Evolutionary conservation across 2,329 filamentous ascomycete species (phyloP).

Genomic region (Lasiodiplodia sp.): DNA sequence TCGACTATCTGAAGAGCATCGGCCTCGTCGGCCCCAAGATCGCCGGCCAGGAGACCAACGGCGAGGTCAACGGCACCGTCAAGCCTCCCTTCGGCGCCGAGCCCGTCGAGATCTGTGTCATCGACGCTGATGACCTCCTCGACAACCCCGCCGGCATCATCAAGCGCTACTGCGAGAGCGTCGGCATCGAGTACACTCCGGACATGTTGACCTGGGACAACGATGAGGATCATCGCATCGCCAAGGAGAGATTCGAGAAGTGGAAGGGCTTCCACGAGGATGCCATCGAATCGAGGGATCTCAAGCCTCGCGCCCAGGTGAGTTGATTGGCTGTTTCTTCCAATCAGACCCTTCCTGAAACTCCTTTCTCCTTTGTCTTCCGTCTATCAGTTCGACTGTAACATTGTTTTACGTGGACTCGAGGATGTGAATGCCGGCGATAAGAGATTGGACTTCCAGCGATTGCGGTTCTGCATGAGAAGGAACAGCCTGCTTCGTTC

Average conservation of each 20-base stretch:
- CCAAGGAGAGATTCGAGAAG: conserved; percentile 84
- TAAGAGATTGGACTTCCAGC: neutral
- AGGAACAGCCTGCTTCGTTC: conserved; percentile 20
- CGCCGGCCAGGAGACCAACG: conserved; percentile 51
- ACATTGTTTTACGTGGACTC: conserved; percentile 3
- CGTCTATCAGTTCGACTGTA: conserved; percentile 16
- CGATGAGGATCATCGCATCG: conserved; percentile 72
- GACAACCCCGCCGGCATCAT: conserved; percentile 82
- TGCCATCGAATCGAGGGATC: conserved; percentile 79
- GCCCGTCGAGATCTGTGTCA: conserved; percentile 75
- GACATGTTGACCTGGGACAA: conserved; percentile 87
- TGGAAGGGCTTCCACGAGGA: conserved; percentile 98
- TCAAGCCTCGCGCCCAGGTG: conserved; percentile 74
- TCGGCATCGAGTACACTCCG: conserved; percentile 76
- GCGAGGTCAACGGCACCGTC: conserved; percentile 18
- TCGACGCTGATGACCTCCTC: conserved; percentile 94
- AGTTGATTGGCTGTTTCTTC: conserved; percentile 37
- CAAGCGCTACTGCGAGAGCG: conserved; percentile 79
- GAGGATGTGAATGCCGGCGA: conserved; percentile 17
- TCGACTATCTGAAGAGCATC: conserved; percentile 79
- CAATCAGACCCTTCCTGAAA: neutral
- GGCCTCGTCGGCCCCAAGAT: conserved; percentile 74
- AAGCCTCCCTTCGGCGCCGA: conserved; percentile 36
- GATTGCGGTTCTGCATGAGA: neutral
- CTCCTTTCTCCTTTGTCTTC: conserved; percentile 13